Evolutionary conservation across 345 rosid genomes (phyloP).

Genomic region (Barbarea vulgaris): DNA sequence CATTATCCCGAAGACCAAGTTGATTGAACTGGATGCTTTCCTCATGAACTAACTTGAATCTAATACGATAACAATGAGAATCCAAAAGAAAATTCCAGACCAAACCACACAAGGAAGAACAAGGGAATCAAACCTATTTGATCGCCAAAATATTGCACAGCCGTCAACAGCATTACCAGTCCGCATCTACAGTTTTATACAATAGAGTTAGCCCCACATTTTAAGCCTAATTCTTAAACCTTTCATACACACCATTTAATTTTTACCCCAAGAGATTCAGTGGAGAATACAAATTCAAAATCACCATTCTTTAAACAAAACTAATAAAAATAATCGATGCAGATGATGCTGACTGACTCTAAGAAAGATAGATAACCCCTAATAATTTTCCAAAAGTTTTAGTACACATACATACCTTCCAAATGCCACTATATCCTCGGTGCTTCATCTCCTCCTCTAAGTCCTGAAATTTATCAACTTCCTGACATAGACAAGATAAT

Average conservation of each 20-base stretch:
- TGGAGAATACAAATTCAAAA: conserved; percentile 11
- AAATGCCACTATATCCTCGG: conserved; percentile 76
- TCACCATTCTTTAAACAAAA: neutral
- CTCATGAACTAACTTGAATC: conserved; percentile 88
- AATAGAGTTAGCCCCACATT: conserved; percentile 18
- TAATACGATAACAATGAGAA: conserved; percentile 40
- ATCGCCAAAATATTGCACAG: conserved; percentile 95
- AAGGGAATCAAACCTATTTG: conserved; percentile 58
- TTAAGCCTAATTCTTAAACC: conserved; percentile 16
- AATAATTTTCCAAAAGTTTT: neutral
- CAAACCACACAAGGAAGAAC: conserved; percentile 17
- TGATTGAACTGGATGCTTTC: conserved; percentile 80
- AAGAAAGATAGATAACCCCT: neutral
- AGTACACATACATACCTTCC: conserved; percentile 63
- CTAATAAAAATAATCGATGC: neutral
- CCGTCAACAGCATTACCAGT: conserved; percentile 94
- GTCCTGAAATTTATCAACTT: conserved; percentile 89
- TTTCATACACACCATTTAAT: neutral
- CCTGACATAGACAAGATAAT: conserved; percentile 49
- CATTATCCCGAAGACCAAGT: conserved; percentile 92
- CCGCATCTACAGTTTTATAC: conserved; percentile 70
- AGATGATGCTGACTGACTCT: neutral
- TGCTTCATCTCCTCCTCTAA: conserved; percentile 66
- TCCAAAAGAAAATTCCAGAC: conserved; percentile 26
- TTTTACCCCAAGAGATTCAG: conserved; percentile 1